Base-by-base conservation (phyloP, 164 flowering plant genomes). In the Vitis cinerea region DNA sequence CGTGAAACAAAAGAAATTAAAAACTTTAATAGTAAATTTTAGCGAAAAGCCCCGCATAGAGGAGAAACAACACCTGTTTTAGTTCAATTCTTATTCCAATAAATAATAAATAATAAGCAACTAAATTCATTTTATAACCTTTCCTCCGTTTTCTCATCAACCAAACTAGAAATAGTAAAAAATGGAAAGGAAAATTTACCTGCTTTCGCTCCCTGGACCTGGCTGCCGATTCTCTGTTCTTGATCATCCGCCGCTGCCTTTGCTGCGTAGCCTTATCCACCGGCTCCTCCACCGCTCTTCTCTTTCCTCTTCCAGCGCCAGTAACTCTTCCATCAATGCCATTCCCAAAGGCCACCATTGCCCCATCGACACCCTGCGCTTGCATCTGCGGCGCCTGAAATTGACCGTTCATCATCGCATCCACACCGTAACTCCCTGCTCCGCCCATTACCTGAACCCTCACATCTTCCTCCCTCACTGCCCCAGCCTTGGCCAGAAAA, bases 401-500 rank as follows among this genome's bases (percentile, higher is more conserved):
- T 53, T 48, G 61, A 69, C 11, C 44, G 64, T 37, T 37, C 44
- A 37, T 37, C 4, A 37, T 37, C 44, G 44, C 44, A 67, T 61
- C 86, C 79, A 75, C 59, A 31, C 58, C 80, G 37, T 44, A 68
- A 50, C 57, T 71, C 10, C 54, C 71, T 15, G 57, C 57, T 29
- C 59, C 72, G 49, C 52, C 63, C 27, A 66, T 8, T n/a, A 31
- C 57, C 9, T 51, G 49, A 17, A 53, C 71, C 48, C 75, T 59
- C 4, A 78, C 78, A 27, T 83, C 78, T 67, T 85, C 97, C 77
- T 89, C 93, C 9, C 82, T 82, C 17, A 83, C 95, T 1, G 85
- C 91, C 13, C 90, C 97, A 7, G 93, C 91, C 77, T 83, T 90
- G 16, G 87, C 79, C 81, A 93, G 69, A 68, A 85, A 93, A 79